These are phyloP conservation scores for Moesziomyces antarcticus DNA, from an alignment of 1,284 basidiomycete species.

Conservation along the genomic window DNA sequence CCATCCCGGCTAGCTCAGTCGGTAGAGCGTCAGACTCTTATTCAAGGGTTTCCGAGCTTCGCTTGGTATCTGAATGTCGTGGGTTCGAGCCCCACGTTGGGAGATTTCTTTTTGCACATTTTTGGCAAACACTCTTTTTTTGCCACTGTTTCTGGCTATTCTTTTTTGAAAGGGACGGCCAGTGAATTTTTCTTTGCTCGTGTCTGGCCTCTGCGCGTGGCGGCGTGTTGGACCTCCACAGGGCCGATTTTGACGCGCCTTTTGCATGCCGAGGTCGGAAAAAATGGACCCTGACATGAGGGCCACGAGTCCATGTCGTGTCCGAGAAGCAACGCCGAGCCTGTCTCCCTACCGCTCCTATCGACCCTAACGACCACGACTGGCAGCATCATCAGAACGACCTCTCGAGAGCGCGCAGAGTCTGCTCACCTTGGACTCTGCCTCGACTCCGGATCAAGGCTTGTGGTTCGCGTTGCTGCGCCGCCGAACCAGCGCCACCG, in stretches of 20 bases:
- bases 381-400: too few relatives aligned
- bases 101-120: conserved; percentile 45
- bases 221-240: conserved; percentile 6
- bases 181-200: too few relatives aligned
- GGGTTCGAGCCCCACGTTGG: conserved; percentile 67
- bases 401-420: too few relatives aligned
- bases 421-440: too few relatives aligned
- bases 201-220: background rate
- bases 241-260: background rate
- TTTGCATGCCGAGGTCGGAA: too few relatives aligned
- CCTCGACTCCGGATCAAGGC: too few relatives aligned
- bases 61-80: conserved; percentile 63
- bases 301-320: background rate
- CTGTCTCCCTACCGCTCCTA: too few relatives aligned
- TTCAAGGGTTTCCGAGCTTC: conserved; percentile 43
- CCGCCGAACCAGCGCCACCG: too few relatives aligned
- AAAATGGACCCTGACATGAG: conserved; percentile 10
- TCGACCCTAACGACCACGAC: too few relatives aligned
- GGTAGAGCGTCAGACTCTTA: conserved; percentile 69
- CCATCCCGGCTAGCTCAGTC: conserved; percentile 68
- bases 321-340: too few relatives aligned
- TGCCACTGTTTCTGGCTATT: background rate
- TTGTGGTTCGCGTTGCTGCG: too few relatives aligned
- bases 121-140: background rate
- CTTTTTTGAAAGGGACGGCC: too few relatives aligned